Percentiles rank a stretch among this genome's conserved stretches.
These are phyloP conservation scores for Suhomyces coccinellae DNA, from an alignment of 1,139 yeast genomes.

Conservation along the genomic window DNA sequence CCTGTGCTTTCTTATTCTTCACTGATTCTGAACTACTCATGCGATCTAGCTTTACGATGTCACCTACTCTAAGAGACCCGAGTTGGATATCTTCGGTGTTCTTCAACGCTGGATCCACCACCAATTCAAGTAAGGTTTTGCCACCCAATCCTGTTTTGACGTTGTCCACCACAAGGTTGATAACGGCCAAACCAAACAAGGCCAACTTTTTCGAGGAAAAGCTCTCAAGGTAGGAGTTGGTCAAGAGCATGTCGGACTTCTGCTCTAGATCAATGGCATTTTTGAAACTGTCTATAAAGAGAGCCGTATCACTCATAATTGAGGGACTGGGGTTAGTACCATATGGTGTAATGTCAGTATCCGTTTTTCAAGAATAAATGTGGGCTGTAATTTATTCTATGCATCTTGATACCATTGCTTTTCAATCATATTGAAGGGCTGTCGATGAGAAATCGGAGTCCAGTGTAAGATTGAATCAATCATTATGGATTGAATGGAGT, in stretches of 20 bases:
- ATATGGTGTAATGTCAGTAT: conserved; percentile 21
- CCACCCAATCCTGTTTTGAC: conserved; percentile 83
- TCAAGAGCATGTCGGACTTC: conserved; percentile 56
- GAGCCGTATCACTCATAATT: conserved; percentile 1
- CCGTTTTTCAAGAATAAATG: conserved; percentile 33
- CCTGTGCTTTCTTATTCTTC: conserved; percentile 21
- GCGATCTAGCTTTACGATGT: conserved; percentile 59
- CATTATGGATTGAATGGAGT: not conserved
- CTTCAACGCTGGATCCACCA: conserved; percentile 56
- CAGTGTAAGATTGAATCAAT: conserved; percentile 2
- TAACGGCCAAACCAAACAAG: conserved; percentile 69
- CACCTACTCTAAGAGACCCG: conserved; percentile 74
- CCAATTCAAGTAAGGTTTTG: conserved; percentile 65
- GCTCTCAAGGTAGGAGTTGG: conserved; percentile 48
- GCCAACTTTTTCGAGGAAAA: conserved; percentile 68
- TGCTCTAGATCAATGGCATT: conserved; percentile 58
- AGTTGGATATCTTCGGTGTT: conserved; percentile 38
- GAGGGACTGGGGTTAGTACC: conserved; percentile 8
- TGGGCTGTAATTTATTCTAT: conserved; percentile 15
- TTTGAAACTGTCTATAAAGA: conserved; percentile 42
- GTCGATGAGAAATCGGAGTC: conserved; percentile 7
- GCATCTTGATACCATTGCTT: conserved; percentile 26
- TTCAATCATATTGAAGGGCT: conserved; percentile 14
- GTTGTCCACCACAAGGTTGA: conserved; percentile 60
- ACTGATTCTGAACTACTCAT: conserved; percentile 25